Conservation (phyloP, 306 rosid genomes). For the Hylodesmum podocarpum region DNA sequence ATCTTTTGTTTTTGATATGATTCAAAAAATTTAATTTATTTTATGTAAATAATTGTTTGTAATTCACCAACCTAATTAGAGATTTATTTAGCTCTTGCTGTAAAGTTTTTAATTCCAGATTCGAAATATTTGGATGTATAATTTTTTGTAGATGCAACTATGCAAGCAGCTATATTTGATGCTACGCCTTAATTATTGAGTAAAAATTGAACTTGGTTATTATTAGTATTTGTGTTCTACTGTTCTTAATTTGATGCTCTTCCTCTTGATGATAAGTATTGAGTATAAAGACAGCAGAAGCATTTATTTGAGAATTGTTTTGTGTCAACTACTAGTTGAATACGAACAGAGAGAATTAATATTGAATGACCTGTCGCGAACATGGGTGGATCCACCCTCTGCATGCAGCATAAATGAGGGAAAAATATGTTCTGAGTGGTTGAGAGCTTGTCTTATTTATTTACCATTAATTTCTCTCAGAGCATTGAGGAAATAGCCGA, state of each 20-base stretch:
- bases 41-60: conserved; percentile 23
- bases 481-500: background rate
- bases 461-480: background rate
- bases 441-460: background rate
- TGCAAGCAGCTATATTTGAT: background rate
- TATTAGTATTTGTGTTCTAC: too few species aligned
- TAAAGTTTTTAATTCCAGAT: background rate
- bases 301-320: background rate
- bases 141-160: background rate
- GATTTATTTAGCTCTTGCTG: background rate
- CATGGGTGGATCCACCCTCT: background rate
- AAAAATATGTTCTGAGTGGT: background rate
- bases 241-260: background rate
- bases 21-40: background rate
- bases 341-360: background rate
- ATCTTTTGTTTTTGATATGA: background rate
- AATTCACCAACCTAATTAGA: background rate
- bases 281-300: background rate
- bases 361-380: background rate
- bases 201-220: too few species aligned
- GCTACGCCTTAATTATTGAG: too few species aligned
- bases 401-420: background rate
- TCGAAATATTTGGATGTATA: background rate
- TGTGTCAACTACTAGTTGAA: background rate
- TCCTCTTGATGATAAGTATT: background rate